phyloP scores from a whole-genome alignment of 2,329 filamentous ascomycete genomes.

The Sporothrix curviconia region DNA sequence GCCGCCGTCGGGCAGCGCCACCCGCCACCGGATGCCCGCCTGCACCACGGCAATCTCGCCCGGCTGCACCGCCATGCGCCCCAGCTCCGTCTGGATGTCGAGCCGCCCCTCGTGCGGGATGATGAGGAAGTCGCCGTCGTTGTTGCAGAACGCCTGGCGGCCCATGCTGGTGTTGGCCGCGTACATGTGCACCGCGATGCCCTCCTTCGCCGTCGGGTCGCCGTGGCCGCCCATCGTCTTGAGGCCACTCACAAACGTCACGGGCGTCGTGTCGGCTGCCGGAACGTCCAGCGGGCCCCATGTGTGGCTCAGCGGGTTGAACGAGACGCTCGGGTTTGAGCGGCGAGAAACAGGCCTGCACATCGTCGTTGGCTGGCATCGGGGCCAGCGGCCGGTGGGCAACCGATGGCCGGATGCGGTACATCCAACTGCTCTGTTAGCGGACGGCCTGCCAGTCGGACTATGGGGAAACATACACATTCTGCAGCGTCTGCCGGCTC shows the following conservation, averaged over 20 bases:
- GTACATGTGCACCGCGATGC: slow-evolving; percentile 44
- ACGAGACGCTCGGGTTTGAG: slow-evolving; percentile 31
- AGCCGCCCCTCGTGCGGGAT: slow-evolving; percentile 58
- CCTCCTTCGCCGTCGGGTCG: slow-evolving; percentile 42
- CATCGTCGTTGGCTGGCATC: slow-evolving; percentile 18
- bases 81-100: slow-evolving; percentile 63
- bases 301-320: slow-evolving; percentile 36
- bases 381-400: slow-evolving; percentile 5
- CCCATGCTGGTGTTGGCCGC: slow-evolving; percentile 41
- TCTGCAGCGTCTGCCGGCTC: slow-evolving; percentile 25
- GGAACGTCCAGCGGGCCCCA: slow-evolving; percentile 40
- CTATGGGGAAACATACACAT: slow-evolving; percentile 30
- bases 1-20: slow-evolving; percentile 38
- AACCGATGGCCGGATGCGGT: slow-evolving; percentile 11
- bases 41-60: slow-evolving; percentile 64
- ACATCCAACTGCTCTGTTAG: slow-evolving; percentile 10
- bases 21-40: slow-evolving; percentile 56
- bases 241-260: slow-evolving; percentile 42
- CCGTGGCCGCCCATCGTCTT: slow-evolving; percentile 44
- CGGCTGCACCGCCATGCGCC: slow-evolving; percentile 49
- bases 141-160: slow-evolving; percentile 43
- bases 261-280: slow-evolving; percentile 14
- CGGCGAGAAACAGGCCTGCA: slow-evolving; percentile 39
- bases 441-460: background rate
- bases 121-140: slow-evolving; percentile 62